These are phyloP conservation scores for Pichia sp. DNA, from an alignment of 1,139 yeast genomes.

Conservation along the genomic window DNA sequence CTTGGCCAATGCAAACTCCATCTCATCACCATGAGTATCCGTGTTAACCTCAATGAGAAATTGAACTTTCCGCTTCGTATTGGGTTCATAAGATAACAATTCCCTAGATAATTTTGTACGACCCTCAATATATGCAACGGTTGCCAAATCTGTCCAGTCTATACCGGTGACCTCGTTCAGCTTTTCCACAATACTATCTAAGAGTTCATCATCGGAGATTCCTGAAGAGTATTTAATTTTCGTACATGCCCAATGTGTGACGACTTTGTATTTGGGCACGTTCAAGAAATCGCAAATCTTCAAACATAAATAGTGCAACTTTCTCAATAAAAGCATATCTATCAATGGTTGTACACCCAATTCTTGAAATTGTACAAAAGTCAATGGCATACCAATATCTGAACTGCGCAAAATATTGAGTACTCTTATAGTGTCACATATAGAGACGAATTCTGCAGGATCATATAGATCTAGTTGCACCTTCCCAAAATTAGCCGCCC, in stretches of 20 bases:
- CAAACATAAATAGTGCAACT: conserved; percentile 56
- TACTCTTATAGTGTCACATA: conserved; percentile 55
- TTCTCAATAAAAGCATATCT: conserved; percentile 51
- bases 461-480: conserved; percentile 50
- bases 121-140: conserved; percentile 79
- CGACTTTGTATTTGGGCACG: conserved; percentile 50
- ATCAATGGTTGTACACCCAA: conserved; percentile 52
- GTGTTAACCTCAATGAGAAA: conserved; percentile 57
- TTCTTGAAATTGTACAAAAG: conserved; percentile 44
- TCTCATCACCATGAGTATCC: conserved; percentile 31
- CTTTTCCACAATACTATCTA: conserved; percentile 41
- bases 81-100: conserved; percentile 62
- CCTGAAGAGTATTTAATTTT: conserved; percentile 54
- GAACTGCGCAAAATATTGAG: conserved; percentile 60
- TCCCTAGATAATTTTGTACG: conserved; percentile 59
- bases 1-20: conserved; percentile 61
- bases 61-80: conserved; percentile 54
- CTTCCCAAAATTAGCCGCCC: conserved; percentile 87
- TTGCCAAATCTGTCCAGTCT: conserved; percentile 59
- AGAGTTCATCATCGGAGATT: conserved; percentile 52
- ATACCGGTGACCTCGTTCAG: conserved; percentile 30
- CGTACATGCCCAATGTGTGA: conserved; percentile 75
- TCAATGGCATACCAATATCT: conserved; percentile 63
- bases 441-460: conserved; percentile 53
- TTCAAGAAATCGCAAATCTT: conserved; percentile 49